Evolutionary conservation across 345 rosid species (phyloP), one percentile per base, ranked within the genome.

Genomic region (Crucihimalaya himalaica): DNA sequence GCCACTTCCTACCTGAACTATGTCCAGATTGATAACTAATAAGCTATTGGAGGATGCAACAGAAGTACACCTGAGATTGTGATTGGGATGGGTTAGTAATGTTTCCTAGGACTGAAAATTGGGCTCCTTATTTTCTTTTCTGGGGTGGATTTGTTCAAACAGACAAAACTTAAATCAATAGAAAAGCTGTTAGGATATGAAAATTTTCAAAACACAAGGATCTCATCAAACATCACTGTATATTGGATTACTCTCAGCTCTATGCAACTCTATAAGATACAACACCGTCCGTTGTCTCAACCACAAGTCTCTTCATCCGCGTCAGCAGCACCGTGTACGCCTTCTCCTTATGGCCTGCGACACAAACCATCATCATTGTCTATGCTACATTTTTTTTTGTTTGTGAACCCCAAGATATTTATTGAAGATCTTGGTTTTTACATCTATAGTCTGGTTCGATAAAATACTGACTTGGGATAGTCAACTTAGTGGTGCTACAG

Each of bases 331-430:
- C 75, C 65, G 83, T 71, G 55, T 84, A 88, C 47, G 88, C 82
- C 68, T 92, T 86, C 9, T 83, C 89, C 79, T 85, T 90, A 23
- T 86, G 87, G 27, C 96, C 96, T 90, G 61, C 60, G 2, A 29
- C 40, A 43, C 53, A 35, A 37, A 16, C 9, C 57, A 68, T 52
- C 70, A 75, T 68, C 55, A 61, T 34, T 68, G 11, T 75, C 68
- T 40, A 37, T 39, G 39, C 57, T 21, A 31, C 5, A 3, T 3
- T n/a, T 56, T 10, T 10, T 45, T 5, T 46, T 45, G 9, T 18
- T 25, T 31, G 13, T n/a, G 45, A 27, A 29, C 13, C 12, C 4
- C 0, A 43, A 37, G 18, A 32, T n/a, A 14, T 19, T 5, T 9
- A 31, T 12, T 62, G 35, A 35, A 59, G 51, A 68, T 42, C 43